phyloP scores from a whole-genome alignment of 257 asterid species.

The Thymus mandschuricus region DNA sequence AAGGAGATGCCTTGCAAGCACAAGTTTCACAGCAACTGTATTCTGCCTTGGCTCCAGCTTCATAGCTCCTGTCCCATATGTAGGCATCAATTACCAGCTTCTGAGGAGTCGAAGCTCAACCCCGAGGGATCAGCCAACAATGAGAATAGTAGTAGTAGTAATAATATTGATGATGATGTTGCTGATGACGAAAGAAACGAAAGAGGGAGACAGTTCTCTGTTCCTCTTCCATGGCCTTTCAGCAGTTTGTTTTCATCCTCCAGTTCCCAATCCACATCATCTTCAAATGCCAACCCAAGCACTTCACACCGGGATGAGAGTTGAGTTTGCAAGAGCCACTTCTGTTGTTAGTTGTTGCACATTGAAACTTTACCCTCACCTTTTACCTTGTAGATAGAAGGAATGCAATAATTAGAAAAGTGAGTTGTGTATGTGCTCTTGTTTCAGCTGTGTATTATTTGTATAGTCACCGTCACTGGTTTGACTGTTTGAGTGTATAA shows the following conservation, averaged over 20 bases:
- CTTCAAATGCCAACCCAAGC: slow-evolving; percentile 42
- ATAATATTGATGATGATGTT: neutral
- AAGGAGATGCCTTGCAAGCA: slow-evolving; percentile 91
- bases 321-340: slow-evolving; percentile 25
- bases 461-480: slow-evolving; percentile 29
- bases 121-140: slow-evolving; percentile 38
- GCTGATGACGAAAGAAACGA: slow-evolving; percentile 26
- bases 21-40: slow-evolving; percentile 69
- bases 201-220: slow-evolving; percentile 55
- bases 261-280: slow-evolving; percentile 40
- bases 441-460: slow-evolving; percentile 14
- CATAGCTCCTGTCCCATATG: slow-evolving; percentile 93
- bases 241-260: slow-evolving; percentile 62
- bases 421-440: neutral
- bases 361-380: neutral
- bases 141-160: slow-evolving; percentile 15
- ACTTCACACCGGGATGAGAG: slow-evolving; percentile 41
- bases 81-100: slow-evolving; percentile 65
- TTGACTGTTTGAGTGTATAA: slow-evolving; percentile 14
- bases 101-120: slow-evolving; percentile 65
- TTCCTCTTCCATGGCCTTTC: slow-evolving; percentile 83
- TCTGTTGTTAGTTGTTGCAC: neutral
- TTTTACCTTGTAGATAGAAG: slow-evolving; percentile 27
- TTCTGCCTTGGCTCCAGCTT: slow-evolving; percentile 87
- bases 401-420: slow-evolving; percentile 12